These are phyloP conservation scores for Fusarium coicis DNA, from an alignment of 2,329 filamentous ascomycete genomes.

Conservation along the genomic window DNA sequence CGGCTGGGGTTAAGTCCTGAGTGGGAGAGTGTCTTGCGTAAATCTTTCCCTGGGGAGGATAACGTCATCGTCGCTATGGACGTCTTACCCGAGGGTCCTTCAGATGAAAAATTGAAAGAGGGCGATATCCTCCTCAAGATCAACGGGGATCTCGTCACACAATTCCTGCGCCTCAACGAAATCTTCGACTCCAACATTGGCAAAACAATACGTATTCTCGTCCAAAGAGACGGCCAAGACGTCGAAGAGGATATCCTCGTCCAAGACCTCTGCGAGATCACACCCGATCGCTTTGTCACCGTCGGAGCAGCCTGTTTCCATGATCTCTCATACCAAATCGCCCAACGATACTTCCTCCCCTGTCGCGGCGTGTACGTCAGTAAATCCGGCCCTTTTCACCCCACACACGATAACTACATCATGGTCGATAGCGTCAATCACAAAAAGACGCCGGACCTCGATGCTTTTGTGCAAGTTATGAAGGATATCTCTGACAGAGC, in stretches of 20 bases:
- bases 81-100: slow-evolving; percentile 89
- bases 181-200: slow-evolving; percentile 88
- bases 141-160: slow-evolving; percentile 90
- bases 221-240: slow-evolving; percentile 90
- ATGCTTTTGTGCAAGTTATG: slow-evolving; percentile 64
- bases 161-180: slow-evolving; percentile 90
- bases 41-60: slow-evolving; percentile 88
- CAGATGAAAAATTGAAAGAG: slow-evolving; percentile 80
- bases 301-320: slow-evolving; percentile 96
- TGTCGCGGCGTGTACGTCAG: slow-evolving; percentile 89
- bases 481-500: slow-evolving; percentile 24
- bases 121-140: slow-evolving; percentile 96
- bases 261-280: slow-evolving; percentile 91
- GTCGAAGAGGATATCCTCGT: slow-evolving; percentile 85
- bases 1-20: slow-evolving; percentile 84
- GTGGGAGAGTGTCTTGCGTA: slow-evolving; percentile 86
- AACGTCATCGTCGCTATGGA: slow-evolving; percentile 98
- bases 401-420: slow-evolving; percentile 12
- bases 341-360: slow-evolving; percentile 90
- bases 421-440: slow-evolving; percentile 84
- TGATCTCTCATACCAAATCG: slow-evolving; percentile 95
- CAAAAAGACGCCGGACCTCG: slow-evolving; percentile 77
- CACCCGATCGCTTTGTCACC: slow-evolving; percentile 92
- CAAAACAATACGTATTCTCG: slow-evolving; percentile 76
- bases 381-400: slow-evolving; percentile 16